Evolutionary conservation across 164 flowering plant genomes (phyloP), one percentile per base, ranked within the genome.

Genomic region (Sextonia rubra): DNA sequence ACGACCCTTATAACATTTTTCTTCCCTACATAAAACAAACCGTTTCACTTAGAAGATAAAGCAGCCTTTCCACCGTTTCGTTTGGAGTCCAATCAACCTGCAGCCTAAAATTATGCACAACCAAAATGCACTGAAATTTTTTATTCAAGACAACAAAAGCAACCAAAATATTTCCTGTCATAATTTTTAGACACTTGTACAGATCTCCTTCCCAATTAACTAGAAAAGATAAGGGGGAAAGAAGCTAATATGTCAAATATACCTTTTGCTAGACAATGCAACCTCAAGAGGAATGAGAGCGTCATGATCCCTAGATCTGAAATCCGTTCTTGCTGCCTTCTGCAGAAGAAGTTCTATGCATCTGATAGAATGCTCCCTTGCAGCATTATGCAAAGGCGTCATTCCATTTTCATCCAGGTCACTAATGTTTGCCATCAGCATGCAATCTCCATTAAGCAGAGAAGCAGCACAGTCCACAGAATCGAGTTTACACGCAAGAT

Each of bases 341-440:
- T 77, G 66, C 4, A 88, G 49, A 18, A 88, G 77, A 64, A 86
- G 55, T 66, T 80, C 84, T 20, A 83, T 79, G 70, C 91, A 88
- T 49, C 77, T 78, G 24, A 63, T 37, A 3, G 89, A 71, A 70
- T 83, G 81, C 58, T 72, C 76, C 64, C 77, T 77, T 9, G 89
- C 91, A n/a, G 91, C 91, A 58, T 72, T 73, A 69, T 88, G 91
- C 69, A 86, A 76, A 2, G 87, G 75, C 25, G 87, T 63, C 69
- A 69, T 25, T 5, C 87, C 86, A 6, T 66, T 3, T 0, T 37
- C 80, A 66, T 82, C 85, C 44, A 76, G 55, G 64, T 82, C 82
- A 75, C 85, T 82, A 4, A 85, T 71, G 22, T 64, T 14, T 3
- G 84, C 79, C 22, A 76, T 78, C 15, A 23, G 22, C 18, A 84